Conservation (phyloP, 176 grass and related monocot species). For the Otatea glauca region DNA sequence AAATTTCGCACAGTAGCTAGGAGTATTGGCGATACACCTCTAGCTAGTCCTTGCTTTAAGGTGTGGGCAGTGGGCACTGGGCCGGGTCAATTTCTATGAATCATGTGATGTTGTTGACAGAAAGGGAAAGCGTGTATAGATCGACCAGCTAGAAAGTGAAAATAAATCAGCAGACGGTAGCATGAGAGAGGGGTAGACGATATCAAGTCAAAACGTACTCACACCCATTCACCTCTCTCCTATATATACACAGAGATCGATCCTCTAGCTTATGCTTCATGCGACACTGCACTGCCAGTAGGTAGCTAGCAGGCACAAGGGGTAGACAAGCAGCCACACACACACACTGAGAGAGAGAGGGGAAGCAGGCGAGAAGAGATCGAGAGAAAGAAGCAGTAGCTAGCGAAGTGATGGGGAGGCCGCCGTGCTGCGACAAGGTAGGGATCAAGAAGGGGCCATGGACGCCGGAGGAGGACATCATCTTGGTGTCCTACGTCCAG, state of each 20-base stretch:
- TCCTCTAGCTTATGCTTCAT: neutral
- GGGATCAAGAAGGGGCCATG: slow-evolving; percentile 87
- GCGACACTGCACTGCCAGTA: neutral
- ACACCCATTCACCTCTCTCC: neutral
- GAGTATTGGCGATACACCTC: neutral
- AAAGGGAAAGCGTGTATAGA: slow-evolving; percentile 13
- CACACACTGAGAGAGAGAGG: neutral
- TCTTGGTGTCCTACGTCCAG: slow-evolving; percentile 89
- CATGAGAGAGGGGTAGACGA: slow-evolving; percentile 47
- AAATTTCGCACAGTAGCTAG: neutral
- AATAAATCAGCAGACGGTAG: slow-evolving; percentile 8
- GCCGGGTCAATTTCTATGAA: neutral
- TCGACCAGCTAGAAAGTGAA: slow-evolving; percentile 12
- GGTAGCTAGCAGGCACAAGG: neutral
- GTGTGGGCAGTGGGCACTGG: too few species aligned
- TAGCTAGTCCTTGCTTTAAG: slow-evolving; percentile 28
- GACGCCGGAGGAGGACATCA: slow-evolving; percentile 90
- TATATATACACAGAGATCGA: neutral
- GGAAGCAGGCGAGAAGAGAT: neutral
- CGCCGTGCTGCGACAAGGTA: slow-evolving; percentile 81
- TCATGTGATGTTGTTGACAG: slow-evolving; percentile 27
- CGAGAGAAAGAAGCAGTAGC: too few species aligned
- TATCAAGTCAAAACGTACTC: neutral
- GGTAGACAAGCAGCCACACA: too few species aligned
- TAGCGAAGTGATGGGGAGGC: slow-evolving; percentile 57